Base-by-base conservation (phyloP, 176 grass and related monocot species). In the Hyparrhenia diplandra region DNA sequence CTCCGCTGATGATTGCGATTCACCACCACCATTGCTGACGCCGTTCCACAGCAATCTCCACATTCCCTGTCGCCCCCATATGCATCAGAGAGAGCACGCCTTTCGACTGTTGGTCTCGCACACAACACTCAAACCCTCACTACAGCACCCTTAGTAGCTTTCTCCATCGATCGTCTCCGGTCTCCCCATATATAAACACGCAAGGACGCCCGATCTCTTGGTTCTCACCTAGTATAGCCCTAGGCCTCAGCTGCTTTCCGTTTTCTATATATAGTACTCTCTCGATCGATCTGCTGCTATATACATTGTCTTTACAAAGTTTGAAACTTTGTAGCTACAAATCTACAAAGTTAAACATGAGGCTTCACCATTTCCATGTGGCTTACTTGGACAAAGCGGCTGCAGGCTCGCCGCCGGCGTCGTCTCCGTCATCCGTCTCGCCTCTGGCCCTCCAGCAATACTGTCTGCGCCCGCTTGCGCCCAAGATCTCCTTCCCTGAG, bases 1-100 rank as follows among this genome's bases (percentile, higher is more conserved):
- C 67, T 77, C 47, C 66, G 59, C 85, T 73, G 60, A 90, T 90
- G 88, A 90, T 90, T 86, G 85, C 83, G 79, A 67, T 76, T 75
- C 74, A 52, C 85, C 21, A 57, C 54, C 51, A 20, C 46, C 18
- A n/a, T 42, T 78, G 88, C 88, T 88, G 86, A 88, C 86, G 86
- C 86, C 83, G 75, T 81, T 76, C 85, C 71, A 76, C 85, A 84
- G 71, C 85, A 87, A 65, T 76, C 75, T 79, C 75, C 63, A 35
- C 84, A 87, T 87, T 91, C 85, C 63, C 60, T 81, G 83, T 79
- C 84, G 67, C 40, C 72, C 66, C 78, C 57, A n/a, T n/a, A n/a
- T n/a, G 69, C 59, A 62, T 62, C 25, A 89, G 71, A 85, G 83
- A 83, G 71, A 85, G 87, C 87, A 35, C 78, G 16, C 65, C 79